Conservation (phyloP, 2,329 filamentous ascomycete species). For the Exophiala xenobiotica region DNA sequence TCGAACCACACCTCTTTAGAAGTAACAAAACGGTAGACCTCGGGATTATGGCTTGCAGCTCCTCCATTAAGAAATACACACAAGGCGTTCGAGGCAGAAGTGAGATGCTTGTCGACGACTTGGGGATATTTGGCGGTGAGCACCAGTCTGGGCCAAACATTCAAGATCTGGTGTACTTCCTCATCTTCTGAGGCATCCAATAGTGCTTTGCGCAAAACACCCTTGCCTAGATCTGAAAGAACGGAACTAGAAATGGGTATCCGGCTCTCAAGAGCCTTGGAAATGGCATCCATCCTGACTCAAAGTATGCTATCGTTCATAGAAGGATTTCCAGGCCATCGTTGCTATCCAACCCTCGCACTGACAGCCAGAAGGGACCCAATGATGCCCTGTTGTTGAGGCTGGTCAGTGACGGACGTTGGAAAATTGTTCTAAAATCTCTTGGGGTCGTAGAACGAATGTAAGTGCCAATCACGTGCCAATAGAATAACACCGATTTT, state of each 20-base stretch:
- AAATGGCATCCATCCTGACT: conserved; percentile 28
- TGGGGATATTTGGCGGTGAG: conserved; percentile 42
- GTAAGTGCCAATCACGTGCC: no score
- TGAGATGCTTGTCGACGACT: conserved; percentile 41
- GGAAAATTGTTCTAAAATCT: no score
- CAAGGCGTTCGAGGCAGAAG: conserved; percentile 45
- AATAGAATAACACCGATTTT: neutral
- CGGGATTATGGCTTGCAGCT: conserved; percentile 33
- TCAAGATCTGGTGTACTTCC: conserved; percentile 26
- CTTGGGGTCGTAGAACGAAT: no score
- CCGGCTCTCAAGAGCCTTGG: conserved; percentile 28
- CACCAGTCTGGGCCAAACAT: conserved; percentile 42
- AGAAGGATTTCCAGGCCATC: neutral
- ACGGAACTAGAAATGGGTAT: conserved; percentile 17
- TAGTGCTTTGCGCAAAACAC: conserved; percentile 12
- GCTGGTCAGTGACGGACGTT: no score
- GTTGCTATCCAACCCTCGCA: neutral
- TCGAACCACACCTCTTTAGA: conserved; percentile 41
- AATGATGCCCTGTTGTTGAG: no score
- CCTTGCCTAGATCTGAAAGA: conserved; percentile 23
- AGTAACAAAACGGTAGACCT: conserved; percentile 36
- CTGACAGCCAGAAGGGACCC: no score
- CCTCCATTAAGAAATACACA: conserved; percentile 45
- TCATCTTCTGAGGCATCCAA: neutral
- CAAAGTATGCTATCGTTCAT: no score